Conservation (phyloP, 108 stramenopile genomes). For the Cyclotella choctawhatcheeana region DNA sequence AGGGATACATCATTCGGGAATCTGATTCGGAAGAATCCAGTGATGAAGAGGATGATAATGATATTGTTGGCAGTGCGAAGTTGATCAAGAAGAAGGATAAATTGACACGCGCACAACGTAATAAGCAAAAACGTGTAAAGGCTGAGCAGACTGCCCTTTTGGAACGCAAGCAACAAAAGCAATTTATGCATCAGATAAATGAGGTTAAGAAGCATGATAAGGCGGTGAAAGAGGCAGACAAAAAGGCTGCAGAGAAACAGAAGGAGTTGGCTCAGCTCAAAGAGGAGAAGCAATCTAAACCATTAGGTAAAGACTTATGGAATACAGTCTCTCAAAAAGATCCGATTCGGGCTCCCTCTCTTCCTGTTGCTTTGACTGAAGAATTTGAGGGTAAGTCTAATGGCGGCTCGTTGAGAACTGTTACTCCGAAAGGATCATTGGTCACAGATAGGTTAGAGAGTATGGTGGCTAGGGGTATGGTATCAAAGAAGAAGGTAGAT, state of each 20-base stretch:
- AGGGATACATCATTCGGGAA: conserved; percentile 58
- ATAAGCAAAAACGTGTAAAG: conserved; percentile 78
- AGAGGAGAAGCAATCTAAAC: conserved; percentile 42
- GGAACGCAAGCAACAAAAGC: conserved; percentile 57
- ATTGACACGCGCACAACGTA: conserved; percentile 82
- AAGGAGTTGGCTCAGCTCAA: conserved; percentile 33
- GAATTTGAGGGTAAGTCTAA: conserved; percentile 50
- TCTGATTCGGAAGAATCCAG: conserved; percentile 56
- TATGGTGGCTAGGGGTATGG: conserved; percentile 78
- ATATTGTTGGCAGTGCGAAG: conserved; percentile 14
- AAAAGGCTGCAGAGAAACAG: conserved; percentile 23
- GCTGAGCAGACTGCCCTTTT: conserved; percentile 53
- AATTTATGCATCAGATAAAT: conserved; percentile 59
- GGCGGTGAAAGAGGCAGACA: conserved; percentile 43
- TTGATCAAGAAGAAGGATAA: conserved; percentile 67
- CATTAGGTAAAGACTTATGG: conserved; percentile 62
- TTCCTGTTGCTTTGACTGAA: conserved; percentile 78
- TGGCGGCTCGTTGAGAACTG: conserved; percentile 65
- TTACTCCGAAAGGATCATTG: conserved; percentile 82
- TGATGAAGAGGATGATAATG: conserved; percentile 57
- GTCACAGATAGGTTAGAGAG: conserved; percentile 81
- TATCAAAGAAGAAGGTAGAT: conserved; percentile 59
- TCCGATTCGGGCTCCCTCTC: conserved; percentile 72
- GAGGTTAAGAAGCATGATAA: conserved; percentile 53
- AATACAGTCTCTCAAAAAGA: conserved; percentile 54